Evolutionary conservation across 1,284 basidiomycete species (phyloP).

Genomic region (Cutaneotrichosporon cyanovorans): DNA sequence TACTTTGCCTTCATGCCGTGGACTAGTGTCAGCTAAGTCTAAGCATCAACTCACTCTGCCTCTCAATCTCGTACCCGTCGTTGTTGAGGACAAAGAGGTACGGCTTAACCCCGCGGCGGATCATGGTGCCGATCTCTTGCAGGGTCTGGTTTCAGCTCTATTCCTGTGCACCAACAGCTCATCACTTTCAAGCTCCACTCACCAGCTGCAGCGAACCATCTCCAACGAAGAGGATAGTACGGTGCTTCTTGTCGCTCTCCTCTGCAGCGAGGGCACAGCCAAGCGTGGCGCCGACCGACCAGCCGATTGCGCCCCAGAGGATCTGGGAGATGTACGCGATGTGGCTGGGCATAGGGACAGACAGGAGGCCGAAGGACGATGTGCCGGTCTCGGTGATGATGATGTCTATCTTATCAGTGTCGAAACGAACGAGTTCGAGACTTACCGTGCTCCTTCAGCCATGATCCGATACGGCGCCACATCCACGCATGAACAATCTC

Average conservation of each 20-base stretch:
- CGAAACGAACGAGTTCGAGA: neutral
- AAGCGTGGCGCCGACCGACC: slow-evolving; percentile 52
- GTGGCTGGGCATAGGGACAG: slow-evolving; percentile 63
- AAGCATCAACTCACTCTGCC: slow-evolving; percentile 60
- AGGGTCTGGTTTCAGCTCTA: slow-evolving; percentile 32
- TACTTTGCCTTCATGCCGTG: slow-evolving; percentile 44
- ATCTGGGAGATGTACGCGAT: slow-evolving; percentile 61
- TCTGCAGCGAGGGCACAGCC: slow-evolving; percentile 57
- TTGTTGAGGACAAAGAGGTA: slow-evolving; percentile 68
- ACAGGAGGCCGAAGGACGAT: slow-evolving; percentile 63
- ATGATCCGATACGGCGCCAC: slow-evolving; percentile 74
- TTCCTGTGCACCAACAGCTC: neutral
- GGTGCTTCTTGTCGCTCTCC: slow-evolving; percentile 53
- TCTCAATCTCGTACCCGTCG: slow-evolving; percentile 81
- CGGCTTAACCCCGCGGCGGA: slow-evolving; percentile 44
- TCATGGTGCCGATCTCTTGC: slow-evolving; percentile 51
- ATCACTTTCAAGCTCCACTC: no score
- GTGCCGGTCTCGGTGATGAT: slow-evolving; percentile 72
- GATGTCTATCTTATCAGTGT: slow-evolving; percentile 51
- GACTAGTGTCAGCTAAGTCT: slow-evolving; percentile 24
- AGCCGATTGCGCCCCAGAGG: slow-evolving; percentile 44
- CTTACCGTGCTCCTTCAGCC: slow-evolving; percentile 61
- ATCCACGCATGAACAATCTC: slow-evolving; percentile 67
- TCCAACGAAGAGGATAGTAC: slow-evolving; percentile 73
- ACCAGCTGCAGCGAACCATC: slow-evolving; percentile 50